Evolutionary conservation across 352 stramenopile species (phyloP), one percentile per base, ranked within the genome.

Genomic region (Globisporangium echinulatum): DNA sequence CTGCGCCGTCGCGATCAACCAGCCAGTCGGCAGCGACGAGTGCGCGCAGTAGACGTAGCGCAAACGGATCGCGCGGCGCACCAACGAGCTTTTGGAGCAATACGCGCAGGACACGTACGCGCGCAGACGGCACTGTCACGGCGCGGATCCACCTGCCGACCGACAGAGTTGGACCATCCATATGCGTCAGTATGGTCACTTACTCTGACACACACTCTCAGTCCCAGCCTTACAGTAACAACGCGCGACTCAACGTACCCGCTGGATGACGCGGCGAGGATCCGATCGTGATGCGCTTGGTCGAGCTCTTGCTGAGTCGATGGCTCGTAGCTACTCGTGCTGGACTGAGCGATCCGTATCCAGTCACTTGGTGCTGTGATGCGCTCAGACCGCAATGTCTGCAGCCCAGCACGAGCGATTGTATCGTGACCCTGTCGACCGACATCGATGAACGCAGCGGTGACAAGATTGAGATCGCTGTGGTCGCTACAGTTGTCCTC

Each of bases 11-110:
- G 13, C 1, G 10, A 6, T 70, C 54, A 10, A 58, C 17, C 7
- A 77, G 19, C 76, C 76, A 85, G 2, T 58, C 63, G 33, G 62
- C 66, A 3, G 49, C 52, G n/a, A 72, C 64, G 49, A 85, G 61
- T 54, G 79, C 67, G 44, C 76, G 76, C 55, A 82, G 38, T 25
- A 83, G 74, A 8, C 69, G 67, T 15, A 85, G 64, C 14, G 79
- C 64, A 4, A 68, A 54, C 1, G 71, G 47, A 49, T 85, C 72
- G 49, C 74, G 70, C 43, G 76, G 75, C 5, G 63, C 79, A 5
- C 64, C 69, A 51, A 83, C 68, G 36, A 83, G 60, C 61, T 83
- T 83, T 5, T 49, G 60, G 11, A 83, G 53, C 42, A 85, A 7
- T 2, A 80, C 49, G 15, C 13, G 46, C 15, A 79, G 48, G 44